A percentile compares a stretch with the other conserved stretches of the same genome.
Conservation (phyloP, 768 basidiomycete genomes). For the Epithele typhae region DNA sequence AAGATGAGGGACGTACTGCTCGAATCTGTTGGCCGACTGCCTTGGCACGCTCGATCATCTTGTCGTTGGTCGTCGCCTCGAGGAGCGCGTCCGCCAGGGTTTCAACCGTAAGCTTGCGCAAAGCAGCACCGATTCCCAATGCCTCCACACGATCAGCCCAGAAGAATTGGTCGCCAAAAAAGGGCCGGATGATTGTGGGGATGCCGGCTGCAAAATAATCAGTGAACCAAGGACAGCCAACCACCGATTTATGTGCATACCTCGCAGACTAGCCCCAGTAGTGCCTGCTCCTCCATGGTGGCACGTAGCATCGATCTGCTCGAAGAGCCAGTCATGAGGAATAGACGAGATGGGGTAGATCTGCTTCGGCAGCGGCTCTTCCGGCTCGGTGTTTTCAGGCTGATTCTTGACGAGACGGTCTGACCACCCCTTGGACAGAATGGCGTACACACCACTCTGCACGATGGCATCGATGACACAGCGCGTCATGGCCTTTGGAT, state of each 20-base stretch:
- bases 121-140: constrained; percentile 82
- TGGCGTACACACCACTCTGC: constrained; percentile 83
- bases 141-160: constrained; percentile 99
- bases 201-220: constrained; percentile 59
- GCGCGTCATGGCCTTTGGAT: constrained; percentile 89
- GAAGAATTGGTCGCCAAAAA: constrained; percentile 98
- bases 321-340: constrained; percentile 96
- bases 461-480: constrained; percentile 86
- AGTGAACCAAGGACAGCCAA: neutral
- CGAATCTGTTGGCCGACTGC: constrained; percentile 85
- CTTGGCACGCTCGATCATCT: constrained; percentile 84
- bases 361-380: constrained; percentile 69
- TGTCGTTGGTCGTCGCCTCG: constrained; percentile 80
- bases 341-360: constrained; percentile 84
- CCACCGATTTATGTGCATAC: constrained; percentile 37
- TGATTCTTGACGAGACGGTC: constrained; percentile 72
- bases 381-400: constrained; percentile 52
- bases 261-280: constrained; percentile 89
- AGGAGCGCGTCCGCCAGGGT: constrained; percentile 73
- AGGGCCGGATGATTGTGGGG: constrained; percentile 94
- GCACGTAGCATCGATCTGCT: constrained; percentile 90
- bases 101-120: constrained; percentile 83
- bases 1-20: constrained; percentile 42
- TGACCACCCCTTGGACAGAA: constrained; percentile 98
- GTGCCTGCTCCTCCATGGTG: constrained; percentile 98